Evolutionary conservation across 148 eudicot genomes (phyloP), one percentile per base, ranked within the genome.

Genomic region (Chenopodium suecicum): DNA sequence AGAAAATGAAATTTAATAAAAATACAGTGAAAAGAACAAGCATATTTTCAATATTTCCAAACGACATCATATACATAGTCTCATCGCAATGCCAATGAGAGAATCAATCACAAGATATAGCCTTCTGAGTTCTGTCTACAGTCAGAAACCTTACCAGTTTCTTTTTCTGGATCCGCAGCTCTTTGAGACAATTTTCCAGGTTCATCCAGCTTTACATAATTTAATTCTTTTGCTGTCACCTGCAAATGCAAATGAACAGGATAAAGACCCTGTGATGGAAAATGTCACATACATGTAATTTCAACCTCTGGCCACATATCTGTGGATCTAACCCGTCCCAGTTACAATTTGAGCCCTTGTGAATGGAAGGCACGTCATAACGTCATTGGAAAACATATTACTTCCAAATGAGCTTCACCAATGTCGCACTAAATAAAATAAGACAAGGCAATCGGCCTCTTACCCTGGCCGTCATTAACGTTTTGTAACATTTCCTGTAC

Each of bases 191-290:
- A 12, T 54, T 54, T 54, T 16, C 34, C 83, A 86, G 85, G 81
- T 66, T 83, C 88, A 79, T 60, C 37, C 56, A 70, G 83, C 70
- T 81, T 72, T 69, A 91, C 92, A 85, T 84, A 90, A 84, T 91
- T 93, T 76, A 90, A 77, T 74, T 90, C 92, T 77, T 81, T 84
- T 82, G 83, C 93, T 23, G 19, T 70, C 60, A 93, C 89, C 97
- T 93, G 70, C 72, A 79, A 84, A 78, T 78, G 31, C 65, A 70
- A 10, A 25, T 69, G 64, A n/a, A 71, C 79, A 32, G 66, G 64
- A 73, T 11, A 73, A 73, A 34, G 73, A 63, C 62, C 72, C 1
- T 46, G 48, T 5, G 41, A 54, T 20, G 29, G 60, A 73, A 25
- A 46, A 56, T 20, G n/a, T 56, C 70, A 50, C 13, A 70, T 77